These are phyloP conservation scores for Avena eriantha DNA, from an alignment of 176 grass and related monocot species.

Conservation along the genomic window DNA sequence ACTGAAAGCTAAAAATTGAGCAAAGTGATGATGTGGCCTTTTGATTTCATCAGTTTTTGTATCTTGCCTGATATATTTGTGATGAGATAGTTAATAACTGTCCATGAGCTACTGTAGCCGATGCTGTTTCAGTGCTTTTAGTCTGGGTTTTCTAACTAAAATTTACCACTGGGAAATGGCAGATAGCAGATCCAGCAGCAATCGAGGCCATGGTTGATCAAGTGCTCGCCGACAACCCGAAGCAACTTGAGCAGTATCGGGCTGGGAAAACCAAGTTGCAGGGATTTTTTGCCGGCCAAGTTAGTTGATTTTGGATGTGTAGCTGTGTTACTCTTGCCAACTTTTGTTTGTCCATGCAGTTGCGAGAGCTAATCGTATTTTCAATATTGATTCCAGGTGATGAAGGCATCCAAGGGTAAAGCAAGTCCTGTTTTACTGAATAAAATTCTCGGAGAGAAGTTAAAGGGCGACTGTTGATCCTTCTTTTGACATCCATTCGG, in stretches of 20 bases:
- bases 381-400: slow-evolving; percentile 65
- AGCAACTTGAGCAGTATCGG: slow-evolving; percentile 33
- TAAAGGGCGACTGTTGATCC: slow-evolving; percentile 53
- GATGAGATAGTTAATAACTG: background rate
- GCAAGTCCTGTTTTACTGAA: slow-evolving; percentile 86
- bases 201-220: slow-evolving; percentile 87
- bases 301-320: slow-evolving; percentile 34
- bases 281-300: slow-evolving; percentile 91
- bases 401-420: slow-evolving; percentile 98
- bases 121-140: slow-evolving; percentile 14
- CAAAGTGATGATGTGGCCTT: background rate
- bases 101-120: background rate
- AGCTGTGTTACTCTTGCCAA: background rate
- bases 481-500: background rate
- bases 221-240: slow-evolving; percentile 53
- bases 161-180: slow-evolving; percentile 7
- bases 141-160: slow-evolving; percentile 24
- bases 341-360: slow-evolving; percentile 8
- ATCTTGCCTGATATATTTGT: slow-evolving; percentile 11
- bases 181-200: slow-evolving; percentile 27
- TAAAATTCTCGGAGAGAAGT: slow-evolving; percentile 33
- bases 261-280: slow-evolving; percentile 85
- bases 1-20: background rate
- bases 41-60: slow-evolving; percentile 22
- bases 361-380: slow-evolving; percentile 1